These are phyloP conservation scores for Juncus inflexus DNA, from an alignment of 176 grass and related monocot species.

Conservation along the genomic window DNA sequence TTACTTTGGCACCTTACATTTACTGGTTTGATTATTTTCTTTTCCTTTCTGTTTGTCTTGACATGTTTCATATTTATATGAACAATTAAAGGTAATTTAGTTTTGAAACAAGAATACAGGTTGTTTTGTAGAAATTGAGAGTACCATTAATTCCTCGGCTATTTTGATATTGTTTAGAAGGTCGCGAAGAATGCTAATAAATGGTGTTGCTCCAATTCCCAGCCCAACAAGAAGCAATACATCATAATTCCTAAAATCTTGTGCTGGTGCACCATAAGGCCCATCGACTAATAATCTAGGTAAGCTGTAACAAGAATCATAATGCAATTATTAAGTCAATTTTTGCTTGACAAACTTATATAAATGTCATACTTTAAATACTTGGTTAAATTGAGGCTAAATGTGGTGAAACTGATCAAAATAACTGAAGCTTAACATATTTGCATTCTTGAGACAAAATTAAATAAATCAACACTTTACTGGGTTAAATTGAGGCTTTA, in stretches of 20 bases:
- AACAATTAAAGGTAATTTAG: no score
- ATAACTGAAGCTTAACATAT: no score
- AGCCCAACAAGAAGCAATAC: slow-evolving; percentile 93
- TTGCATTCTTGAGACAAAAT: no score
- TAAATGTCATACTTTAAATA: no score
- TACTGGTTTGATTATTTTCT: no score
- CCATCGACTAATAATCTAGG: slow-evolving; percentile 91
- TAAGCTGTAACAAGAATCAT: slow-evolving; percentile 38
- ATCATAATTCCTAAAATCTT: slow-evolving; percentile 95
- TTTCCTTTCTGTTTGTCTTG: no score
- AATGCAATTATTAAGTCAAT: background rate
- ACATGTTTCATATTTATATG: no score
- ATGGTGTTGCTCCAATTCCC: slow-evolving; percentile 86
- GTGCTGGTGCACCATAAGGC: slow-evolving; percentile 86
- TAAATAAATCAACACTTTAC: no score
- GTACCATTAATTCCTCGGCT: slow-evolving; percentile 93
- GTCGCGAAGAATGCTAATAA: slow-evolving; percentile 94
- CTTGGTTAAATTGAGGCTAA: no score
- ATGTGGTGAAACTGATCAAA: no score
- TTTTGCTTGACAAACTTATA: background rate
- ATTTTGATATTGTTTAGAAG: slow-evolving; percentile 96
- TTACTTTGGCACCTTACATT: no score
- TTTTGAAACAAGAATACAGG: background rate
- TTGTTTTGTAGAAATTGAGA: background rate
- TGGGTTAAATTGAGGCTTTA: no score